Evolutionary conservation across 2,329 filamentous ascomycete species (phyloP), one percentile per base, ranked within the genome.

Genomic region (Xylariomycetidae sp.): DNA sequence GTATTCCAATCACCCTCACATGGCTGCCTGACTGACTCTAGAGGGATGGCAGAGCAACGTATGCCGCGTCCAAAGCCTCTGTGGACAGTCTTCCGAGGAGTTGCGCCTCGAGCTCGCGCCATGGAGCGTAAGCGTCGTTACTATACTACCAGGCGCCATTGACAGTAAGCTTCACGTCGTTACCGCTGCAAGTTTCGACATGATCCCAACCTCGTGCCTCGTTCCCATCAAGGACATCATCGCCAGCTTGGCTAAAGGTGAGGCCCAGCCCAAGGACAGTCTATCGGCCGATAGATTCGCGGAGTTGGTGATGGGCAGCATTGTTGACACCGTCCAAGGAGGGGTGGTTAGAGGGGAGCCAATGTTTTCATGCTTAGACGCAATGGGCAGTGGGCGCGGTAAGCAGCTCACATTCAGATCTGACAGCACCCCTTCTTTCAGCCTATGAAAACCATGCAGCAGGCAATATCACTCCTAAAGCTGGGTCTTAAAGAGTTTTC

Each of bases 101-200:
- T 22, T 34, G n/a, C 32, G 32, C 14, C 26, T 34, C n/a, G 32
- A 34, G 26, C 32, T 29, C 13, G 26, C 14, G 32, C 32, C 32
- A 13, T 29, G 29, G 14, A 22, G 32, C 19, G 19, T 29, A 13
- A 29, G 32, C 19, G 32, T 34, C 25, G 16, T 34, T 16, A 29
- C 25, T 19, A 29, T 34, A 13, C 13, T 34, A 18, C 19, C 24
- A 10, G 31, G 31, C 14, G 31, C 22, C 24, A 33, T 33, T 16
- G 16, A 26, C 16, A 20, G 15, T 16, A 19, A 33, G 25, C n/a
- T 33, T 19, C 31, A 33, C 31, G 17, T 15, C 13, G 25, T 25
- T 9, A 27, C 14, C 15, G 23, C 5, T 14, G 16, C 24, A 5
- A 26, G 31, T 13, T 33, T 26, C 24, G 24, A 33, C n/a, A 5